These are phyloP conservation scores for Filobasidium wieringae DNA, from an alignment of 768 basidiomycete species.

Conservation along the genomic window DNA sequence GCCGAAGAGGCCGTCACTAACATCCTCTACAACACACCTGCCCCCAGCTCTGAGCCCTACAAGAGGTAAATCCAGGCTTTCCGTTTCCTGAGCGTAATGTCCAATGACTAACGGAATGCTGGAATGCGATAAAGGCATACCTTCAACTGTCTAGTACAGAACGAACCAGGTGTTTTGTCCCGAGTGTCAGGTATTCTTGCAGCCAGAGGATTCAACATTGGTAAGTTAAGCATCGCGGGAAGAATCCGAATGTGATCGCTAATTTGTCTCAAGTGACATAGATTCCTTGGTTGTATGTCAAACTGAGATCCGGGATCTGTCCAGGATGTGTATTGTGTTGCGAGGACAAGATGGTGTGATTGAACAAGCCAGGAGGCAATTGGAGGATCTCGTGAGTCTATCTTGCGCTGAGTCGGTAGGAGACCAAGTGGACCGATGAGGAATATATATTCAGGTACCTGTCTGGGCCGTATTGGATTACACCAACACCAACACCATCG, in stretches of 20 bases:
- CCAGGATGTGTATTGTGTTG: conserved; percentile 95
- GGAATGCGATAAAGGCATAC: conserved; percentile 55
- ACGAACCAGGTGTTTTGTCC: conserved; percentile 97
- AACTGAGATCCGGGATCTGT: conserved; percentile 91
- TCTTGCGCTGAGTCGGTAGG: neutral
- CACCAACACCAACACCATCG: conserved; percentile 78
- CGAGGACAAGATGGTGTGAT: conserved; percentile 95
- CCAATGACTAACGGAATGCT: neutral
- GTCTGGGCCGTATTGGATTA: conserved; percentile 99
- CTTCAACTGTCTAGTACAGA: conserved; percentile 95
- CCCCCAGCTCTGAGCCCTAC: conserved; percentile 78
- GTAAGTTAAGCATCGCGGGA: conserved; percentile 20
- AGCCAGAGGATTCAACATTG: conserved; percentile 81
- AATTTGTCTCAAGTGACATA: conserved; percentile 41
- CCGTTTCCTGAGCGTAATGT: neutral
- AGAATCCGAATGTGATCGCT: neutral
- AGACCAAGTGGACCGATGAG: neutral
- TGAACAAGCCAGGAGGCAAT: conserved; percentile 87
- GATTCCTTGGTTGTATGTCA: conserved; percentile 96
- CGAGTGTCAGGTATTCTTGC: conserved; percentile 95
- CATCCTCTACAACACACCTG: conserved; percentile 91
- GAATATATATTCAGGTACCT: conserved; percentile 58
- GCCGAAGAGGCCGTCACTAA: conserved; percentile 97
- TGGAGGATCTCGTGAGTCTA: conserved; percentile 79
- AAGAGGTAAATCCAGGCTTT: conserved; percentile 26